phyloP scores from a whole-genome alignment of 2,329 filamentous ascomycete species.

The Clonostachys rosea region DNA sequence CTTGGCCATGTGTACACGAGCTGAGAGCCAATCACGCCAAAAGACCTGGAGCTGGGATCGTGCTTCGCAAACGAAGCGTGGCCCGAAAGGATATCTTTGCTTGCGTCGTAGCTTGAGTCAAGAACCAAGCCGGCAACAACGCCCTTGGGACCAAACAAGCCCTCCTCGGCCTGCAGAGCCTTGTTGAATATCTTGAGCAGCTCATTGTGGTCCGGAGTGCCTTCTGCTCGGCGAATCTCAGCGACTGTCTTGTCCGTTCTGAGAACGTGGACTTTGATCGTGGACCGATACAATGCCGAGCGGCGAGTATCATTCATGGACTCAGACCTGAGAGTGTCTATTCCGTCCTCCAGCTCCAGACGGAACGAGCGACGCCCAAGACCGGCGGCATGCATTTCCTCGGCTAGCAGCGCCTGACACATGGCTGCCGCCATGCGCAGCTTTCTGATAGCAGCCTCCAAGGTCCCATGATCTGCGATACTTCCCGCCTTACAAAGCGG shows the following conservation, averaged over 20 bases:
- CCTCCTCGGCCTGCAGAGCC: slow-evolving; percentile 26
- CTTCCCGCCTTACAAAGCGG: slow-evolving; percentile 53
- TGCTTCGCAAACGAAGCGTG: slow-evolving; percentile 58
- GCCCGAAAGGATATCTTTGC: slow-evolving; percentile 53
- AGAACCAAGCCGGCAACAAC: slow-evolving; percentile 68
- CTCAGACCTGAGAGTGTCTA: slow-evolving; percentile 53
- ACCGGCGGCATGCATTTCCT: slow-evolving; percentile 67
- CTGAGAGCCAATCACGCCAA: slow-evolving; percentile 70
- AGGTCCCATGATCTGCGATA: slow-evolving; percentile 43
- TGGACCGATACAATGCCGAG: slow-evolving; percentile 6
- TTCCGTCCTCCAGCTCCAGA: slow-evolving; percentile 70
- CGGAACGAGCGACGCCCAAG: slow-evolving; percentile 68
- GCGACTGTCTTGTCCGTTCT: slow-evolving; percentile 60
- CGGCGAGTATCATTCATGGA: background rate
- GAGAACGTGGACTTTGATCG: slow-evolving; percentile 64
- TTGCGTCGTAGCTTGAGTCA: slow-evolving; percentile 62
- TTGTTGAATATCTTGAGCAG: slow-evolving; percentile 31
- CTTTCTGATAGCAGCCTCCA: slow-evolving; percentile 64
- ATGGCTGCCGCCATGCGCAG: slow-evolving; percentile 71
- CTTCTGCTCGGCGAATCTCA: slow-evolving; percentile 59
- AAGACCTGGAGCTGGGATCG: slow-evolving; percentile 51
- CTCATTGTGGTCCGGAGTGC: slow-evolving; percentile 62
- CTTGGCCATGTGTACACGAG: slow-evolving; percentile 66
- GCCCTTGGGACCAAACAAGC: slow-evolving; percentile 30
- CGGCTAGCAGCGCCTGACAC: slow-evolving; percentile 73